Evolutionary conservation across 768 basidiomycete species (phyloP), one percentile per base, ranked within the genome.

Genomic region (Tulasnella sp.): DNA sequence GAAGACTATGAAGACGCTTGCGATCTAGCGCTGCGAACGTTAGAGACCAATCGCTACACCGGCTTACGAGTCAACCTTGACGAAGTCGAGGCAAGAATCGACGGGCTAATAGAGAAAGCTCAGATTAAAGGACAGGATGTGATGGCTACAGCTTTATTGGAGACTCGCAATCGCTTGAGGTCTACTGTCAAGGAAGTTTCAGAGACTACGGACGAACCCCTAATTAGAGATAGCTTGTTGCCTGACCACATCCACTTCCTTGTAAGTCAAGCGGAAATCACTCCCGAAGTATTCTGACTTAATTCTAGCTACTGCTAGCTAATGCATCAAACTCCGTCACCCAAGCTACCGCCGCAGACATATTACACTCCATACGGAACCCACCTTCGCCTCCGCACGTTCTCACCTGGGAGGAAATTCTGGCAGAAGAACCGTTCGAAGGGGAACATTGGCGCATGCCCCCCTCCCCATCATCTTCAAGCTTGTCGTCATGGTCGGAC

Each of bases 391-490:
- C 81, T 3, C 76, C 82, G 1, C 36, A 62, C 26, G 52, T 36
- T 17, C 79, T 92, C 7, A 91, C 89, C 3, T 94, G 92, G 92
- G 82, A 84, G 73, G 84, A 87, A n/a, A 93, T 94, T 67, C 83
- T 94, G 17, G 85, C 85, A 0, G 91, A 92, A 76, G 92, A 93
- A 72, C 90, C 91, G 3, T 90, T 91, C 74, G 90, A 93, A 79
- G 92, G 90, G 17, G 87, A 93, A 74, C 92, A 93, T 76, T 93
- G 91, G 91, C 86, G 90, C 77, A 90, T 90, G 0, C 85, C 86
- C n/a, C 86, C 86, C 74, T 88, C 78, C 83, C 77, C 82, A 35
- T 67, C 72, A 19, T 32, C 44, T 7, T 47, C 64, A 19, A 66
- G 64, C 26, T 35, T 37, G 14, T 63, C 65, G 52, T 37, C 35